These are phyloP conservation scores for Neophaeococcomyces aloes DNA, from an alignment of 2,329 filamentous ascomycete genomes.

Conservation along the genomic window DNA sequence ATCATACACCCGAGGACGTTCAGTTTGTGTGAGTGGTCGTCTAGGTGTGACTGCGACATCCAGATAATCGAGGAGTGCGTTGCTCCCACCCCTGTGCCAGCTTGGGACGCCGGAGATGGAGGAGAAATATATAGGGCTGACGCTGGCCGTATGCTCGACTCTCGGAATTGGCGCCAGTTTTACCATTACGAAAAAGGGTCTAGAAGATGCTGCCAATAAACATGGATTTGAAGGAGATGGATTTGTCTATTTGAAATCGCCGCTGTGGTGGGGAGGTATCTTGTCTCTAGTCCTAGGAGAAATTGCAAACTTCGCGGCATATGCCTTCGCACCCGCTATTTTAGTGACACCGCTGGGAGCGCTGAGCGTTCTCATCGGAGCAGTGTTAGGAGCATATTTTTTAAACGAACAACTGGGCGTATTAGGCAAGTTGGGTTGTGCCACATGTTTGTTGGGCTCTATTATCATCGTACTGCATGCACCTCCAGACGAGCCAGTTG, in stretches of 20 bases:
- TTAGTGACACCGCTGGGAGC: conserved; percentile 91
- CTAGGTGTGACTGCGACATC: neutral
- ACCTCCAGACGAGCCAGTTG: conserved; percentile 81
- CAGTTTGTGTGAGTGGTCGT: neutral
- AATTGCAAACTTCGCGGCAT: conserved; percentile 93
- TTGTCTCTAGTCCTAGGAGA: conserved; percentile 83
- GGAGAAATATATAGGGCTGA: conserved; percentile 37
- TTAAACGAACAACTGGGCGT: conserved; percentile 81
- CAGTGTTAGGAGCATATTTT: conserved; percentile 90
- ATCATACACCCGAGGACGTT: neutral
- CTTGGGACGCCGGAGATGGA: conserved; percentile 11
- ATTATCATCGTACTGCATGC: conserved; percentile 97
- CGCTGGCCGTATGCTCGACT: conserved; percentile 38
- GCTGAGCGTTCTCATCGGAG: conserved; percentile 86
- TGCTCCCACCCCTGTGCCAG: neutral
- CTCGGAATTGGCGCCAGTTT: conserved; percentile 69
- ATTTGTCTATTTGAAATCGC: conserved; percentile 84
- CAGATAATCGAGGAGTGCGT: conserved; percentile 5
- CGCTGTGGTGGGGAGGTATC: conserved; percentile 97
- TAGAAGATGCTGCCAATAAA: conserved; percentile 79
- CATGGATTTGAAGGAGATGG: conserved; percentile 97
- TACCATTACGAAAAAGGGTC: conserved; percentile 97
- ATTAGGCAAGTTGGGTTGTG: conserved; percentile 86
- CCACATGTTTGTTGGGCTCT: conserved; percentile 88
- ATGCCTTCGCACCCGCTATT: conserved; percentile 97